These are phyloP conservation scores for Carex parvula DNA, from an alignment of 176 grass and related monocot species.

Conservation along the genomic window DNA sequence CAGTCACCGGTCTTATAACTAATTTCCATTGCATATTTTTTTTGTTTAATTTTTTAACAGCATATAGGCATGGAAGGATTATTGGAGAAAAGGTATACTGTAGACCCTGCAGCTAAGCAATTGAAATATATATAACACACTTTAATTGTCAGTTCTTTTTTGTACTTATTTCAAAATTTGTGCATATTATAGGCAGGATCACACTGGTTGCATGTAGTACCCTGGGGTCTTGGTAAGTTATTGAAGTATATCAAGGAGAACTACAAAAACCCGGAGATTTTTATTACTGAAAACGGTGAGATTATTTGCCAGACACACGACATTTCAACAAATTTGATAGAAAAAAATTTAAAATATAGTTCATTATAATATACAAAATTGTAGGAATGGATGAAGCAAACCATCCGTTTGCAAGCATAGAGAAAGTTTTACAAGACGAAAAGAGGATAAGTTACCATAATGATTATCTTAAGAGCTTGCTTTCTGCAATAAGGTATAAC, in stretches of 20 bases:
- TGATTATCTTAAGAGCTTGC: slow-evolving; percentile 68
- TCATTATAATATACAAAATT: not conserved
- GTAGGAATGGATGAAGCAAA: slow-evolving; percentile 82
- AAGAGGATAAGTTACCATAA: slow-evolving; percentile 90
- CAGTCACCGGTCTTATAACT: not conserved
- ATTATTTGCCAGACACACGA: not conserved
- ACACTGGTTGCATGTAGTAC: slow-evolving; percentile 83
- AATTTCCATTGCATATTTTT: not conserved
- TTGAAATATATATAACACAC: not conserved
- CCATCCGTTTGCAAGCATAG: slow-evolving; percentile 39
- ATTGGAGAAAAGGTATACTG: slow-evolving; percentile 75
- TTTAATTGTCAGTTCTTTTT: not conserved
- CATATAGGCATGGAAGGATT: slow-evolving; percentile 59
- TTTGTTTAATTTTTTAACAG: slow-evolving; percentile 33
- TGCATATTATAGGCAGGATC: slow-evolving; percentile 58
- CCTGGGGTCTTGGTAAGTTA: slow-evolving; percentile 72
- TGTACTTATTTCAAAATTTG: slow-evolving; percentile 12
- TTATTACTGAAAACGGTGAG: slow-evolving; percentile 86
- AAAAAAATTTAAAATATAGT: not conserved
- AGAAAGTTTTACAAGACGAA: slow-evolving; percentile 52
- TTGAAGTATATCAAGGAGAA: slow-evolving; percentile 84
- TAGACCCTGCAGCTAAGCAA: not conserved
- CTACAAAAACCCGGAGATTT: slow-evolving; percentile 62
- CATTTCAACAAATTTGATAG: not conserved
- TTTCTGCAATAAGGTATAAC: slow-evolving; percentile 63